Conservation (phyloP, 768 basidiomycete species). For the Russula earlei region DNA sequence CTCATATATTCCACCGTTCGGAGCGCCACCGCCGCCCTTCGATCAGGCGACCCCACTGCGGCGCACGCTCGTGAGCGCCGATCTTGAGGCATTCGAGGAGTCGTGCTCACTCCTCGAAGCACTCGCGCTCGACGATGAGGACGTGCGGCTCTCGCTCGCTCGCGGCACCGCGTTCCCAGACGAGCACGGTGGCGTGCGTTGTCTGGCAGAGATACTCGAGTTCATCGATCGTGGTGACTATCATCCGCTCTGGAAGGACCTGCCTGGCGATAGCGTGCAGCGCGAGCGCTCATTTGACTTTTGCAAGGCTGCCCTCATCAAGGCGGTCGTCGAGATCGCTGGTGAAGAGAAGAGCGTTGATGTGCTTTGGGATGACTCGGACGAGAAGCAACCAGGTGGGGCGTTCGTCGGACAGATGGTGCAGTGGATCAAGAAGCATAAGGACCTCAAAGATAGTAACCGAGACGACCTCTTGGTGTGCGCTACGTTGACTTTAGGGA, state of each 20-base stretch:
- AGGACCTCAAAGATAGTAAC: constrained; percentile 29
- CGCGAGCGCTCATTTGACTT: constrained; percentile 68
- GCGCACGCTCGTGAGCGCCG: constrained; percentile 43
- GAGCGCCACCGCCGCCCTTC: constrained; percentile 32
- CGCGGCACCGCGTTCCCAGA: constrained; percentile 51
- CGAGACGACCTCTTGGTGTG: constrained; percentile 78
- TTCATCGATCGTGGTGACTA: constrained; percentile 71
- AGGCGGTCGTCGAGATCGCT: constrained; percentile 76
- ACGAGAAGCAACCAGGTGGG: constrained; percentile 50
- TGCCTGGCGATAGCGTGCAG: constrained; percentile 39
- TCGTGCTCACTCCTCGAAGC: constrained; percentile 69
- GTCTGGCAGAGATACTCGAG: constrained; percentile 53
- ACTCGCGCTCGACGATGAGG: constrained; percentile 67
- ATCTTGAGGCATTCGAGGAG: constrained; percentile 67
- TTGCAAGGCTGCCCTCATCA: constrained; percentile 81
- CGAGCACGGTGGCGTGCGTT: constrained; percentile 46
- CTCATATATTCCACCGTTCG: constrained; percentile 50
- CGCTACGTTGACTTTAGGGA: constrained; percentile 74
- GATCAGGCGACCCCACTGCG: constrained; percentile 33
- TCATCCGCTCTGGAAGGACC: constrained; percentile 50
- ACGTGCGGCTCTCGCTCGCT: constrained; percentile 62
- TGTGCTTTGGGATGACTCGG: constrained; percentile 63
- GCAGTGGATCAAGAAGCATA: constrained; percentile 58
- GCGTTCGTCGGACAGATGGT: constrained; percentile 66
- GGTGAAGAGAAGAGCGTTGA: constrained; percentile 75